Evolutionary conservation across 2,329 filamentous ascomycete genomes (phyloP).

Genomic region (Penicillium sp.): DNA sequence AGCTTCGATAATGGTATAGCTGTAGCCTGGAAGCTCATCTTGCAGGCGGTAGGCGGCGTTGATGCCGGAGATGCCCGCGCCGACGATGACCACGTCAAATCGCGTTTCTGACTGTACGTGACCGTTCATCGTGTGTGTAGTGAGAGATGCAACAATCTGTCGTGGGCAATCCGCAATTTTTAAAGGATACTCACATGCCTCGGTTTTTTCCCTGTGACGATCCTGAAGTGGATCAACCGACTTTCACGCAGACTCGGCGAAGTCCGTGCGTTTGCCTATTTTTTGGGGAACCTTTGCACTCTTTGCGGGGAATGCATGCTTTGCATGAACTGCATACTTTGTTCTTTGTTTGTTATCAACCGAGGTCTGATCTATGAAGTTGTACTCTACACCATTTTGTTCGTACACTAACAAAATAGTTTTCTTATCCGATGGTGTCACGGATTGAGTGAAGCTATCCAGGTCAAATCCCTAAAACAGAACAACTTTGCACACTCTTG

Average conservation of each 20-base stretch:
- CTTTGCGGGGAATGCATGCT: not conserved
- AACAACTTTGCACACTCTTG: too few relatives aligned
- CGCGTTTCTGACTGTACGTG: slow-evolving; percentile 13
- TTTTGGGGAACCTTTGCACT: not conserved
- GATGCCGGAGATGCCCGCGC: slow-evolving; percentile 74
- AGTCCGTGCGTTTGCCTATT: not conserved
- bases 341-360: too few relatives aligned
- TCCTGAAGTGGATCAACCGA: not conserved
- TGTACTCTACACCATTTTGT: too few relatives aligned
- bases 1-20: slow-evolving; percentile 68
- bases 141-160: not conserved
- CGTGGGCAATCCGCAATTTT: not conserved
- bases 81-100: slow-evolving; percentile 65
- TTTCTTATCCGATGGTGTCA: too few relatives aligned
- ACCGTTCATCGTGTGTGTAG: slow-evolving; percentile 13
- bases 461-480: too few relatives aligned
- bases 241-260: not conserved
- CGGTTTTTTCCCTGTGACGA: slow-evolving; percentile 16
- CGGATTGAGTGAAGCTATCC: too few relatives aligned
- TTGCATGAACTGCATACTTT: not conserved
- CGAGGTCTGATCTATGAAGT: too few relatives aligned
- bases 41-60: slow-evolving; percentile 73
- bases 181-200: slow-evolving; percentile 21
- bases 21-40: slow-evolving; percentile 54
- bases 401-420: too few relatives aligned